Percentiles rank a stretch among this genome's conserved stretches.
Evolutionary conservation across 495 filamentous ascomycete species (phyloP).

Genomic region (Aspergillus kassunensis): DNA sequence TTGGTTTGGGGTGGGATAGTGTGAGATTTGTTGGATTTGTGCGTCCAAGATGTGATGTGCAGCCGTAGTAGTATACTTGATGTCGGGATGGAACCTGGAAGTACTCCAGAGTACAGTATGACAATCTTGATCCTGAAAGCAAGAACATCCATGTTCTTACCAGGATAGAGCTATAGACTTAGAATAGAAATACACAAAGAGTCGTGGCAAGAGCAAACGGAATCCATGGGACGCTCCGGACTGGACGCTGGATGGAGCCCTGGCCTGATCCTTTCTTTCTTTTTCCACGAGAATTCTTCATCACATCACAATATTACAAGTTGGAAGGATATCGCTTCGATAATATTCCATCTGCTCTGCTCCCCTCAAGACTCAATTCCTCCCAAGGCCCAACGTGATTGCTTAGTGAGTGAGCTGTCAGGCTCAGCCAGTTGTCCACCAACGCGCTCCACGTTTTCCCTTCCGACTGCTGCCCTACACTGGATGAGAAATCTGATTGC

Average conservation of each 20-base stretch:
- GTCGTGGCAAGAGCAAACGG: constrained; percentile 13
- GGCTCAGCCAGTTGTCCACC: constrained; percentile 23
- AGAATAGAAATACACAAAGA: background rate
- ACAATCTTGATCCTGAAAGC: too few species aligned
- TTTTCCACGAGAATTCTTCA: constrained; percentile 2
- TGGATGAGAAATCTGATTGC: too few species aligned
- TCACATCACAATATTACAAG: too few species aligned
- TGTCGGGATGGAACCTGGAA: too few species aligned
- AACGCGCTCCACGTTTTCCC: constrained; percentile 24
- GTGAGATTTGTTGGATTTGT: constrained; percentile 1
- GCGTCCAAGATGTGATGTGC: constrained; percentile 8
- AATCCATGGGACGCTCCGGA: constrained; percentile 15
- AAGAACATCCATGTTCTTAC: too few species aligned
- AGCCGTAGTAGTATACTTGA: background rate
- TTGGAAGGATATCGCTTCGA: too few species aligned
- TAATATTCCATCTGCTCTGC: constrained; percentile 1
- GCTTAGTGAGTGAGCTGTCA: constrained; percentile 22
- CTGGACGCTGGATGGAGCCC: constrained; percentile 9
- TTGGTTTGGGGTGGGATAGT: background rate
- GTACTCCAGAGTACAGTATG: too few species aligned
- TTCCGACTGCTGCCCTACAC: constrained; percentile 8
- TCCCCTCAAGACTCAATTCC: too few species aligned
- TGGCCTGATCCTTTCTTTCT: constrained; percentile 8
- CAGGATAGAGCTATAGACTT: too few species aligned
- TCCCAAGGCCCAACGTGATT: constrained; percentile 12